Base-by-base conservation (phyloP, 306 rosid species). In the Alnus rubra region DNA sequence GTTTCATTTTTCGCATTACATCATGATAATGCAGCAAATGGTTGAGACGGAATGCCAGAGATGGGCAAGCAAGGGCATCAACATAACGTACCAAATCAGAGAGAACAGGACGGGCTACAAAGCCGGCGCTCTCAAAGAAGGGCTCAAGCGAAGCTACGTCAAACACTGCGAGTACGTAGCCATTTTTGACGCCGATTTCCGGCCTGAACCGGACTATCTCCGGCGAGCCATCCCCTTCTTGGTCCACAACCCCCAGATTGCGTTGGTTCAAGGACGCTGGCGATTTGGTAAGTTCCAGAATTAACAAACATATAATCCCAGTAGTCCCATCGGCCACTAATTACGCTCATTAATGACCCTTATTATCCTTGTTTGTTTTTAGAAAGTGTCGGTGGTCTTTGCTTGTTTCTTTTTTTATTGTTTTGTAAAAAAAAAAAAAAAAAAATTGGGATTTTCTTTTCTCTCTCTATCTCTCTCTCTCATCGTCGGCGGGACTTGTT, bases 231-330 rank as follows among this genome's bases (percentile, higher is more conserved):
- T 96, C 80, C 99, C 99, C 4, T 96, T 93, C 90, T 69, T 96
- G 80, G 91, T 81, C 45, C 87, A 90, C 28, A 96, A 96, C 73
- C 91, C 98, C 2, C 90, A 93, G 8, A 74, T 96, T 74, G 99
- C 99, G 37, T 75, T 96, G 73, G 94, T 93, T 85, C 99, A 96
- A 87, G 98, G 91, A 74, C 99, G 99, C 28, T 96, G 99, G 99
- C 88, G 94, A 93, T 96, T 96, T 63, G 99, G 99, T 96, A 91
- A 78, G 68, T 58, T 37, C 51, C 35, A 14, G 18, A 42, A 14
- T 70, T 37, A 31, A n/a, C 62, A 15, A 14, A 58, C 10, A 33
- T 16, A 65, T 18, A 37, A 15, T 6, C 35, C 11, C 45, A 68
- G 23, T 18, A 37, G 7, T 14, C 35, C 11, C 45, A 68, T 35